Evolutionary conservation across 345 rosid species (phyloP), one percentile per base, ranked within the genome.

Genomic region (Gossypium herbaceum): DNA sequence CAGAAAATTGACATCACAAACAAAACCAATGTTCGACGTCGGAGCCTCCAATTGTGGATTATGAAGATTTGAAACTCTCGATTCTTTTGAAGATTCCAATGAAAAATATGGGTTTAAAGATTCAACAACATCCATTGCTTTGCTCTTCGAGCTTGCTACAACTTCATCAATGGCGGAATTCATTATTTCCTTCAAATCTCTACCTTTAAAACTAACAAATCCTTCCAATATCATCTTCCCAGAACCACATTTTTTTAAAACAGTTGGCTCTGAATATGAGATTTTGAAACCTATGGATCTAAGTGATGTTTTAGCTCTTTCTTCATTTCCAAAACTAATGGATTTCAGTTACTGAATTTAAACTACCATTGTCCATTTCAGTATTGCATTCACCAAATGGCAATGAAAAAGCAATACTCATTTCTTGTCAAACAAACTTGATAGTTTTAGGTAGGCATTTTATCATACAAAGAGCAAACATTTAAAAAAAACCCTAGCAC

Each of bases 321-420:
- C 89, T 68, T 87, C 82, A 52, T 83, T 89, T 34, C 97, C 98
- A 52, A 91, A 86, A 86, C 90, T 80, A 45, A 92, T 79, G 66
- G 98, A 91, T 76, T 88, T 92, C 97, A 1, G 76, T 77, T 68
- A 94, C 79, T 50, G 91, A 91, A 81, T 92, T 97, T n/a, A 90
- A 77, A 63, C 3, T 10, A 0, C 80, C 84, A 66, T 72, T 80
- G n/a, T 92, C 97, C 70, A 84, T 80, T 68, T 89, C 96, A 69
- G 13, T 47, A 11, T 79, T 79, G 75, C 82, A 80, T 72, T 83
- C 81, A 7, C 91, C 77, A 77, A 90, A 87, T 22, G 91, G 88
- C 72, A 85, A 86, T 2, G 98, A 86, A 73, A 82, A 80, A 57
- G 82, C 58, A 63, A 90, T 71, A 48, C 98, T 95, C 98, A 92